Base-by-base conservation (phyloP, 116 monocot species). In the Papilionanthe hybrid region DNA sequence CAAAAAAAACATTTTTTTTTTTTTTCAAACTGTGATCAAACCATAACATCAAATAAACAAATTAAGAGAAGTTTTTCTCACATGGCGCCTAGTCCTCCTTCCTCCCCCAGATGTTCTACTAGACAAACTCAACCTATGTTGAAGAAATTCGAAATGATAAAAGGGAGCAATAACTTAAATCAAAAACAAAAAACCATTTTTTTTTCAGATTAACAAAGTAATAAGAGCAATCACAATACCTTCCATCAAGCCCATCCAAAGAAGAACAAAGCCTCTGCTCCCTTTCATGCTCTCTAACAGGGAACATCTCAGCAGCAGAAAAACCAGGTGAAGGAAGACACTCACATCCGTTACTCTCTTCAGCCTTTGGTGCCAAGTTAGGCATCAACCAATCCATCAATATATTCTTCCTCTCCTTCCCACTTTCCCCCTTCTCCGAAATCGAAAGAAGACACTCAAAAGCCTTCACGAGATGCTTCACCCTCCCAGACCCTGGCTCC, bases 401-500 rank as follows among this genome's bases (percentile, higher is more conserved):
- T 78, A 20, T 68, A 23, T 13, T 47, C 75, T 32, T 69, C 68
- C 56, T 83, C 69, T 55, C 78, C 22, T 18, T 75, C 63, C 42
- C 77, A 19, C 76, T 80, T 49, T 77, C 81, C 17, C 56, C 28
- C 17, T 78, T 78, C 65, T 87, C 84, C 1, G 92, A 86, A 42
- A 91, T 85, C 1, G 87, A 84, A 42, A 90, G 84, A 25, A 94
- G 44, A 77, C 77, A 85, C 88, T 97, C 97, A 53, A 97, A 97
- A 5, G 94, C 94, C 84, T 91, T 85, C 58, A 97, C 97, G 78
- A 97, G 41, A 77, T 94, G 89, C 87, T 84, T 94, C 82, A 97
- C 97, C 27, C 92, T 85, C 50, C 97, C 94, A 4, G 84, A 79
- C 11, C 93, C 95, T 3, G 85, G 82, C 65, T 91, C 94, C 6